Base-by-base conservation (phyloP, 2,329 filamentous ascomycete species). In the Colletotrichum tofieldiae region DNA sequence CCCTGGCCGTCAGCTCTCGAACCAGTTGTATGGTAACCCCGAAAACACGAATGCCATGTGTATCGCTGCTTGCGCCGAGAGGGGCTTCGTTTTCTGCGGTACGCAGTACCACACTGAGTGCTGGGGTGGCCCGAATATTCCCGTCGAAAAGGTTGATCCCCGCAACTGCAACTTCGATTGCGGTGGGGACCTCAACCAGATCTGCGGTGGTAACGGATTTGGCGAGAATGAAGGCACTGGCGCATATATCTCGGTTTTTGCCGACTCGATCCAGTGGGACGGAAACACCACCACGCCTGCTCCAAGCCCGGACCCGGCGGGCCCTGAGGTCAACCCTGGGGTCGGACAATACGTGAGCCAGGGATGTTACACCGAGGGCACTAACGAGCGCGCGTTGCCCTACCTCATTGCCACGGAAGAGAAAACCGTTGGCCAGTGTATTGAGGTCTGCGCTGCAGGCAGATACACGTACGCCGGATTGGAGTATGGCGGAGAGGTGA, bases 81-180 rank as follows among this genome's bases (percentile, higher is more conserved):
- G 75, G 5, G 79, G 80, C 1, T 82, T 80, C 16, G 75, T 77
- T 0, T 88, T 86, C 73, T 87, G 86, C 7, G 87, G 82, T 2
- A 86, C 85, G 0, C 81, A 88, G 64, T 89, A 89, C 72, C 79
- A 84, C 23, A 75, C 79, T 16, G 87, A 90, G 75, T 90, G 88
- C 75, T 90, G 88, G 88, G 87, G 81, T 23, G 88, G 89, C 1
- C 84, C 84, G 35, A 82, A 75, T 0, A 82, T 87, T 32, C 88
- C 88, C 0, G 79, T 76, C 0, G 76, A 82, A 16, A 79, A 84
- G 73, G 86, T 86, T 0, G 79, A 79, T 23, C 84, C 87, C 4
- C 75, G 62, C 5, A 82, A 88, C 73, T 90, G 89, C 79, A 86
- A 87, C 78, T 89, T 82, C 68, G 77, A 83, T 47, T 91, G 89